Evolutionary conservation across 306 rosid species (phyloP).

Genomic region (Hippophae tibetana): DNA sequence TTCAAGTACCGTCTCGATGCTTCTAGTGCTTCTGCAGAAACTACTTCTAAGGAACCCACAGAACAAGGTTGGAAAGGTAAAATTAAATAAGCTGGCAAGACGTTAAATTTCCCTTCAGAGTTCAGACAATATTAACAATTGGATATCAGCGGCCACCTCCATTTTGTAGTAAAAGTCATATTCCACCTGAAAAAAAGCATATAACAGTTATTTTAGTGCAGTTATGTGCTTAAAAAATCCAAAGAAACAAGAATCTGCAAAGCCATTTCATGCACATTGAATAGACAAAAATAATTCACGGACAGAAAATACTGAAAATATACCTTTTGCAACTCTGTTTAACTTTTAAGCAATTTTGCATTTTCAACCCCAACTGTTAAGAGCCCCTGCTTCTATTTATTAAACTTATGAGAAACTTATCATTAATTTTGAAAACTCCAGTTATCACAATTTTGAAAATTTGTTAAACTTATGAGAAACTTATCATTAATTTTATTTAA

Average conservation of each 20-base stretch:
- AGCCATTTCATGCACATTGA: not conserved
- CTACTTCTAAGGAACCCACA: slow-evolving; percentile 35
- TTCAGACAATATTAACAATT: slow-evolving; percentile 64
- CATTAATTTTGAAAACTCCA: slow-evolving; percentile 21
- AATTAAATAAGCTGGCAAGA: slow-evolving; percentile 80
- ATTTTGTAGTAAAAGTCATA: slow-evolving; percentile 76
- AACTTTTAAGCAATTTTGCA: slow-evolving; percentile 55
- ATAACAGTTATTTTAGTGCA: not conserved
- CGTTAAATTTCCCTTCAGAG: slow-evolving; percentile 86
- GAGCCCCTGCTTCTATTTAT: slow-evolving; percentile 46
- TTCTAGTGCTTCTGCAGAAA: slow-evolving; percentile 41
- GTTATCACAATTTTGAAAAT: slow-evolving; percentile 32
- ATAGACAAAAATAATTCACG: too few species aligned
- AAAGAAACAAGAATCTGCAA: not conserved
- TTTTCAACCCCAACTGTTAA: slow-evolving; percentile 75
- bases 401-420: too few species aligned
- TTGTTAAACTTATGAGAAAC: slow-evolving; percentile 4
- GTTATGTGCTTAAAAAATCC: not conserved
- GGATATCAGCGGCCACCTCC: slow-evolving; percentile 71
- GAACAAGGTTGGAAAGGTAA: slow-evolving; percentile 73
- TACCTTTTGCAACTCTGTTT: slow-evolving; percentile 64
- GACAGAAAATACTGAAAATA: too few species aligned
- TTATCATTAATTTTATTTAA: not conserved
- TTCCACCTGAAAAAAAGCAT: slow-evolving; percentile 55
- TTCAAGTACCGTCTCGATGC: slow-evolving; percentile 91